phyloP scores from a whole-genome alignment of 2,329 filamentous ascomycete species.

The Colletotrichum shisoi region DNA sequence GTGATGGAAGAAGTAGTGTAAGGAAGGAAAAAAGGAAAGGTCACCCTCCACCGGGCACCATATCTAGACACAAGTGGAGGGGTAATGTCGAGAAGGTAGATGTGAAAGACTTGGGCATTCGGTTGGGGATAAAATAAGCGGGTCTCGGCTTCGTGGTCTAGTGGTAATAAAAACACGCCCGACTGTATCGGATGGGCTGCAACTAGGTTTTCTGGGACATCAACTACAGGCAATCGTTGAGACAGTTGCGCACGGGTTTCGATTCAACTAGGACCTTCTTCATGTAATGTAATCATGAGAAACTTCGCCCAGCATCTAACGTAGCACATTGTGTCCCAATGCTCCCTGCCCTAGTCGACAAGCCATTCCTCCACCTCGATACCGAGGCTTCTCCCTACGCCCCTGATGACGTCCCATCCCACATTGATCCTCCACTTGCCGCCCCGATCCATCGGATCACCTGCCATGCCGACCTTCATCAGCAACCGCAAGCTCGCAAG shows the following conservation, averaged over 20 bases:
- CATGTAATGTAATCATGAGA: not conserved
- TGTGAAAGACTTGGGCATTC: slow-evolving; percentile 2
- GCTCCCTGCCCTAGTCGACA: slow-evolving; percentile 61
- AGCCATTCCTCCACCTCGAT: slow-evolving; percentile 83
- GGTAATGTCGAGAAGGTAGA: not conserved
- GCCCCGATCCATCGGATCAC: slow-evolving; percentile 72
- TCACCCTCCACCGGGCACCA: slow-evolving; percentile 2
- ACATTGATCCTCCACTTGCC: slow-evolving; percentile 81
- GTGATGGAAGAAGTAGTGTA: not conserved
- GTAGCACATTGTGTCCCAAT: not conserved
- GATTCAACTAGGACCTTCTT: slow-evolving; percentile 1
- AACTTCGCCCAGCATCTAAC: not conserved
- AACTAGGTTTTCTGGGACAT: not conserved
- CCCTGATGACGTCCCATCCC: slow-evolving; percentile 77
- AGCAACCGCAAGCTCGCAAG: slow-evolving; percentile 74
- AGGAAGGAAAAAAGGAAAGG: not conserved
- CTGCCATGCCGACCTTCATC: slow-evolving; percentile 67
- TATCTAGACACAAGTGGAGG: not conserved
- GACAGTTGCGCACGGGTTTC: not conserved
- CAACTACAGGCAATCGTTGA: not conserved
- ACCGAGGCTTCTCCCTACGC: slow-evolving; percentile 74
- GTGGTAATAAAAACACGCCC: not conserved
- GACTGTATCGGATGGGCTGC: not conserved
- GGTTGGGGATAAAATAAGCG: no score
- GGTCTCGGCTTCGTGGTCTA: no score